Percentiles rank a stretch among this genome's conserved stretches.
phyloP scores from a whole-genome alignment of 768 basidiomycete genomes.

The Mycena olivaceomarginata region DNA sequence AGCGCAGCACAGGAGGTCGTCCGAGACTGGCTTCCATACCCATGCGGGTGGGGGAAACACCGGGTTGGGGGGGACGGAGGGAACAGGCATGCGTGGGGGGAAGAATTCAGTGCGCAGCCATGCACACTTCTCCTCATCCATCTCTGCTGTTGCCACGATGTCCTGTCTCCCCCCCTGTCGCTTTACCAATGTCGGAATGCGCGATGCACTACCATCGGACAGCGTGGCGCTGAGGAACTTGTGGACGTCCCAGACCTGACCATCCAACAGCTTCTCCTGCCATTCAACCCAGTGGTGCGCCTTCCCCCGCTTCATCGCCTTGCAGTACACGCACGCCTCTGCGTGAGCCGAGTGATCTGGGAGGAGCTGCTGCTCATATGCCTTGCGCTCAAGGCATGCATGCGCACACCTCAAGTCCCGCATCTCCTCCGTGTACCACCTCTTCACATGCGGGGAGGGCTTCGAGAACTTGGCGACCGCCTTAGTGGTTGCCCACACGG shows the following conservation, averaged over 20 bases:
- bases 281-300: constrained; percentile 51
- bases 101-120: no score
- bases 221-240: constrained; percentile 47
- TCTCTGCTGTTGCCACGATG: constrained; percentile 38
- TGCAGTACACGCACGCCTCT: constrained; percentile 43
- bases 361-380: constrained; percentile 23
- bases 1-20: constrained; percentile 49
- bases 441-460: constrained; percentile 48
- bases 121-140: constrained; percentile 49
- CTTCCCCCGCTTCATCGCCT: constrained; percentile 47
- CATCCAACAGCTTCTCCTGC: no score
- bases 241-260: no score
- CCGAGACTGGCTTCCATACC: no score
- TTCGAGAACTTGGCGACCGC: constrained; percentile 40
- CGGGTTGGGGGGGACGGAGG: constrained; percentile 22
- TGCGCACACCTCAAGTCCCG: constrained; percentile 35
- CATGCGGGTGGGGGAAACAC: constrained; percentile 55
- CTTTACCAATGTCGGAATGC: constrained; percentile 50
- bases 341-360: constrained; percentile 48
- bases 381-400: constrained; percentile 37
- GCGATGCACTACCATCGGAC: constrained; percentile 49
- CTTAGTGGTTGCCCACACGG: constrained; percentile 40
- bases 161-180: constrained; percentile 23
- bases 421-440: constrained; percentile 60
- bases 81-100: constrained; percentile 34